Evolutionary conservation across 495 filamentous ascomycete genomes (phyloP), one percentile per base, ranked within the genome.

Genomic region (Alectoria sarmentosa): DNA sequence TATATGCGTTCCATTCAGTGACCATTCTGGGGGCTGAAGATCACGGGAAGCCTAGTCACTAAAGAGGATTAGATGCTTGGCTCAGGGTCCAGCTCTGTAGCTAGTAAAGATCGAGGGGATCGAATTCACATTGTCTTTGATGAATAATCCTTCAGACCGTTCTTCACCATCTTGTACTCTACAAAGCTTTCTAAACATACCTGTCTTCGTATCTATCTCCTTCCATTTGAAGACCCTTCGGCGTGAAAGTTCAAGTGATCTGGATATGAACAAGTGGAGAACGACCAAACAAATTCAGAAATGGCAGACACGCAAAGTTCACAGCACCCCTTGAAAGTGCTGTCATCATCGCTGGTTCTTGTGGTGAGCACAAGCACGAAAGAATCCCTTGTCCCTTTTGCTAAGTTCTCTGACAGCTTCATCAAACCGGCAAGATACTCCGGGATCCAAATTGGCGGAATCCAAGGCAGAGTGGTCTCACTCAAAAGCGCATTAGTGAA

Each of bases 381-480:
- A n/a, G 15, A 14, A 4, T 14, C 41, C 8, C 34, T 5, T 34
- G n/a, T 30, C 10, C 7, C 38, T 7, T 26, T 30, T 36, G 32
- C 46, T 54, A 34, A 54, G 10, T 38, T n/a, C n/a, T 44, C 30
- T 58, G 41, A 26, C 65, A 83, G 81, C 74, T 83, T 37, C 70
- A 80, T 58, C 79, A 82, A 49, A 81, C 78, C 3, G 79, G 76
- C 28, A 76, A 79, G 28, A 73, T 82, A 63, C 80, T 82, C 58
- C 74, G 74, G 61, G 66, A 67, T 39, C 58, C 57, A 8, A 60
- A 63, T 13, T 60, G 58, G 38, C 54, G 63, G 3, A 68, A 70
- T 48, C 59, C 70, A 14, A 63, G 63, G 36, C 62, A 67, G 15
- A 30, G 61, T 13, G 62, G 64, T 38, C 57, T 66, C 26, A 65